Base-by-base conservation (phyloP, 805 yeast genomes). In the Candida nitratophila region DNA sequence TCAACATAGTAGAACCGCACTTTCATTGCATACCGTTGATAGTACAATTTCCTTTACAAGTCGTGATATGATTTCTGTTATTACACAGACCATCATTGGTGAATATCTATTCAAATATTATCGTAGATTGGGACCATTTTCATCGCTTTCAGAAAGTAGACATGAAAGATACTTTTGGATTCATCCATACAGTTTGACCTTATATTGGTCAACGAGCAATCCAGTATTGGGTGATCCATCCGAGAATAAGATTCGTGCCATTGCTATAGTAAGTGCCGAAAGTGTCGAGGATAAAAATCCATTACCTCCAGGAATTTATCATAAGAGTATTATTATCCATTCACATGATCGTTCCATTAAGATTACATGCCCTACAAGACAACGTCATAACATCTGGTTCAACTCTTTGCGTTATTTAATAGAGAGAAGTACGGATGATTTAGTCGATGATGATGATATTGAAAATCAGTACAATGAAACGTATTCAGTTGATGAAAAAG, bases 111-210 rank as follows among this genome's bases (percentile, higher is more conserved):
- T 74, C 75, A 91, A 91, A 63, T 90, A 90, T 60, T 86, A 83
- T 60, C 79, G 93, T 46, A 79, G 80, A 48, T 64, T 84, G 43
- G 90, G 90, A 1, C 83, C 89, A 15, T 69, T 86, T 41, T 82
- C 87, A 33, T 73, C 83, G 1, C 73, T 87, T 19, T 76, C 91
- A 0, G 93, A 88, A 41, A 76, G 77, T 36, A 76, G 96, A 47
- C 99, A 91, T 58, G 93, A 85, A 57, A 75, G 97, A 51, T 91
- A 79, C 66, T 91, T 91, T 73, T 93, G 98, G 98, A 78, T 93
- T 38, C 96, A 91, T 64, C 98, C 99, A 3, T 90, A 90, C 63
- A 83, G 93, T 9, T 66, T 88, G 69, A 87, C 96, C 0, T 69
- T 91, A 39, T 89, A 87, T 63, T 91, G 99, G 99, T 82, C 91